phyloP scores from a whole-genome alignment of 2,329 filamentous ascomycete species.

The Hypoxylon sp. region DNA sequence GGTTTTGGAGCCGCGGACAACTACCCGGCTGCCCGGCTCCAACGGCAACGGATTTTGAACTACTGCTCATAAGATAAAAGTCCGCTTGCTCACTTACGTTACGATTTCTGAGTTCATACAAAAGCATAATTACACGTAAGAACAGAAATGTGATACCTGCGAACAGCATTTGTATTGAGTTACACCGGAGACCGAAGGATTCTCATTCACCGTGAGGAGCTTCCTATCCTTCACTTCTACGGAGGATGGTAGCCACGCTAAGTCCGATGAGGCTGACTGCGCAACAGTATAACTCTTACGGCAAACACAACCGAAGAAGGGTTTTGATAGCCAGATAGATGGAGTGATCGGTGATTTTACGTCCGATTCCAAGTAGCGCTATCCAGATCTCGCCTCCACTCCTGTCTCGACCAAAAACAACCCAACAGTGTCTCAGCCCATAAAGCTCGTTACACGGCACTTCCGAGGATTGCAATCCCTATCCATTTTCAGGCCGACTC shows the following conservation, averaged over 20 bases:
- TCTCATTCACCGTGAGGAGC: not conserved
- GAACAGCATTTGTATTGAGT: not conserved
- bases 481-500: too few relatives aligned
- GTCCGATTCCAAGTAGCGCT: not conserved
- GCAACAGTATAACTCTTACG: not conserved
- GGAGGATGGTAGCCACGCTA: not conserved
- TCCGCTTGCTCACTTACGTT: too few relatives aligned
- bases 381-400: not conserved
- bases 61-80: too few relatives aligned
- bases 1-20: too few relatives aligned
- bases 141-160: not conserved
- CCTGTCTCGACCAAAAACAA: not conserved
- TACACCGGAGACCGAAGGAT: not conserved
- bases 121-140: not conserved
- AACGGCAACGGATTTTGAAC: too few relatives aligned
- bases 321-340: not conserved
- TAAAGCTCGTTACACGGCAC: not conserved
- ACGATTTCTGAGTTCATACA: not conserved
- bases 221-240: not conserved
- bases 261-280: not conserved
- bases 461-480: not conserved
- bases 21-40: too few relatives aligned
- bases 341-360: not conserved
- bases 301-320: not conserved
- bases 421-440: not conserved